phyloP scores from a whole-genome alignment of 768 basidiomycete species.

The Phylloporus arenicola region DNA sequence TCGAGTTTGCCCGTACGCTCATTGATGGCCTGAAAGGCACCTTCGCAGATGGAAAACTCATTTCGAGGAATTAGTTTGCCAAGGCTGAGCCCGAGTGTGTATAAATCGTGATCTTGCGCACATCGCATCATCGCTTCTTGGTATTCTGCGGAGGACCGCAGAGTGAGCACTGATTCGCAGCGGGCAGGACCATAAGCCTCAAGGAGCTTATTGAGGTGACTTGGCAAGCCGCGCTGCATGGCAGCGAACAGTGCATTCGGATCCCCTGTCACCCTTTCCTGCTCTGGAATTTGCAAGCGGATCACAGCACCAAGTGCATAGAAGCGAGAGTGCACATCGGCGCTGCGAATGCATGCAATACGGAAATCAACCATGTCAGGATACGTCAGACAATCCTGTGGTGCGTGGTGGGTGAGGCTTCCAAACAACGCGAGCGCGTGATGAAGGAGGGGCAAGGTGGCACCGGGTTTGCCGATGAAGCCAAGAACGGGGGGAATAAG shows the following conservation, averaged over 20 bases:
- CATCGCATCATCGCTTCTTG: conserved; percentile 50
- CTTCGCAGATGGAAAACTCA: conserved; percentile 55
- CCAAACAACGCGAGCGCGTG: conserved; percentile 47
- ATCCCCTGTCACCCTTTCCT: conserved; percentile 40
- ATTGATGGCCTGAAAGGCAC: conserved; percentile 43
- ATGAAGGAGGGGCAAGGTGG: conserved; percentile 38
- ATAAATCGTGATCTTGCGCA: conserved; percentile 43
- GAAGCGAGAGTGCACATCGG: conserved; percentile 49
- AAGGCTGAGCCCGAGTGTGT: conserved; percentile 44
- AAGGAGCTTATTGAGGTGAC: conserved; percentile 40
- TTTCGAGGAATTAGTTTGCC: conserved; percentile 48
- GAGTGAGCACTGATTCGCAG: conserved; percentile 43
- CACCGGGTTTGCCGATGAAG: conserved; percentile 37
- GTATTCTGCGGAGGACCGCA: conserved; percentile 37
- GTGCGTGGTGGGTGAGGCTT: conserved; percentile 37
- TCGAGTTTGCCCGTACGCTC: conserved; percentile 38
- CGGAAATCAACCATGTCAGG: conserved; percentile 44
- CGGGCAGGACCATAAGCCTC: conserved; percentile 42
- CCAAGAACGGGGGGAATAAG: conserved; percentile 41
- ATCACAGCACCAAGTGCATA: conserved; percentile 48
- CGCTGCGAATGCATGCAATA: conserved; percentile 44
- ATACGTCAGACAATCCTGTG: conserved; percentile 38
- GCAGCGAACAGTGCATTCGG: conserved; percentile 43
- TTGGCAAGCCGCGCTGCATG: conserved; percentile 40
- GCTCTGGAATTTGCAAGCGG: conserved; percentile 42